Evolutionary conservation across 2,329 filamentous ascomycete genomes (phyloP), one percentile per base, ranked within the genome.

Genomic region (Mycosphaerella arachidis): DNA sequence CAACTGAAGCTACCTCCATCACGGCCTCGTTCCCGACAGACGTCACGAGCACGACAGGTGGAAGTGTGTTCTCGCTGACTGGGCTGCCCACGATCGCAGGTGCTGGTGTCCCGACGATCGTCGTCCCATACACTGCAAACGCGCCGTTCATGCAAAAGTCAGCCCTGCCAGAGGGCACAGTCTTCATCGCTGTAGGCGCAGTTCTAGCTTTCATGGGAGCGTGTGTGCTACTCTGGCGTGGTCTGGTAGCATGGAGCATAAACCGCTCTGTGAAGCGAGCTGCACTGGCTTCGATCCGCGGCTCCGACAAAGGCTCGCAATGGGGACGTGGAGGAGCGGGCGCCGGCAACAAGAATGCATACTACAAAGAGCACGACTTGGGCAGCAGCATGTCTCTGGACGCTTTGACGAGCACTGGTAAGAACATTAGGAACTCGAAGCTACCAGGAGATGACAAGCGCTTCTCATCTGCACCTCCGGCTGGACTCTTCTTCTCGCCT

Each of bases 111-210:
- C 90, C 92, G 5, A 78, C 89, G 1, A 81, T 91, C 4, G 83
- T 86, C 29, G 87, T 97, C 2, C 94, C 94, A 7, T 89, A 92
- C 29, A 96, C 90, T 3, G 82, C 84, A 43, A 85, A 88, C 70
- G 94, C 94, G 5, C 92, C 93, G 16, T 99, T 91, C 73, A 96
- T 97, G 91, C 88, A 92, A 71, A 86, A 88, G 70, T 95, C 92
- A 0, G 87, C 78, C 56, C 81, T 92, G 10, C 94, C 94, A 2
- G 90, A 97, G 70, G 94, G 94, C 57, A 97, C 93, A 4, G 89
- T 99, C 60, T 99, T 99, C 78, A 99, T 99, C 69, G 89, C 87
- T 24, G 94, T 97, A 1, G 94, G 94, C 50, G 89, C 92, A 29
- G 88, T 91, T 30, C 84, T 99, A 6, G 94, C 91, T 16, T 88